Evolutionary conservation across 164 flowering plant species (phyloP), one percentile per base, ranked within the genome.

Genomic region (Stephania japonica): DNA sequence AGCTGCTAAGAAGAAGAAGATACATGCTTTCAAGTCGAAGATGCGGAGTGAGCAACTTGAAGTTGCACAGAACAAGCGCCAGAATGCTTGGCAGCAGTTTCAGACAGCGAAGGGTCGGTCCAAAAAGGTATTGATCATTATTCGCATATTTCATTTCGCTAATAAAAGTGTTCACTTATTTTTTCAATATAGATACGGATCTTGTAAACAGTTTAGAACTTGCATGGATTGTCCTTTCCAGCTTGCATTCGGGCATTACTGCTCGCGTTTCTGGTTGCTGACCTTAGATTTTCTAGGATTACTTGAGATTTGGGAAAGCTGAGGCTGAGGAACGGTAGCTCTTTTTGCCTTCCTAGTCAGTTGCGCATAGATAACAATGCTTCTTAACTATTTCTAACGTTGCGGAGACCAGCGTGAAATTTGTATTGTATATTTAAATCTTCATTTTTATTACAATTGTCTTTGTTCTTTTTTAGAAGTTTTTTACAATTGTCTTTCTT

Each of bases 11-110:
- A 85, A 89, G 0, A 95, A 95, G 85, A 93, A 95, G 85, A 91
- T 93, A 75, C 99, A 95, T 85, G 87, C 99, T 65, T 95, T 91
- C 69, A 95, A 95, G 89, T 95, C 99, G 62, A 95, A 93, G 84
- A 72, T 87, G 84, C 81, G 99, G 70, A 62, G 87, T 59, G 99
- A 95, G 78, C 91, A 93, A 80, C 92, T 89, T 75, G 99, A 96
- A 83, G 92, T 88, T 25, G 77, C 97, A 50, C 99, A 95, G 69
- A 95, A 95, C 75, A 95, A 95, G 84, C 87, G 97, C 71, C 97
- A 93, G 71, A 95, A 95, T 86, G 97, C 94, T 21, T 95, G 99
- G 98, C 99, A 95, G 86, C 98, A 95, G 84, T 95, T 95, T 75
- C 99, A 95, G 84, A 82, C 92, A 47, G 82, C 93, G 43, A 95